Percentiles rank a stretch among this genome's conserved stretches.
Evolutionary conservation across 345 rosid genomes (phyloP).

Genomic region (Arabis alpina): DNA sequence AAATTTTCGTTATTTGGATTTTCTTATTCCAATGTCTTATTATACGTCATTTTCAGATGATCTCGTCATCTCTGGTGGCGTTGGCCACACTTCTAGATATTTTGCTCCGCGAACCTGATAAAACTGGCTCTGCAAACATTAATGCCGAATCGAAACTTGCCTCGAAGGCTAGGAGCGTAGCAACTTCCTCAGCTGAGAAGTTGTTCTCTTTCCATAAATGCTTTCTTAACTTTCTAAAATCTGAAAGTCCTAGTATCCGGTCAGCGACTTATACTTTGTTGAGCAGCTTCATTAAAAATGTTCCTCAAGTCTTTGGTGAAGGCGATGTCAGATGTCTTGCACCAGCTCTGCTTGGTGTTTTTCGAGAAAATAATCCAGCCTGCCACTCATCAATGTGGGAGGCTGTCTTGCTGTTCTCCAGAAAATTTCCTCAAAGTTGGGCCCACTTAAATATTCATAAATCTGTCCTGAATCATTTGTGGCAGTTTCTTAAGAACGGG

Average conservation of each 20-base stretch:
- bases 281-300: slow-evolving; percentile 69
- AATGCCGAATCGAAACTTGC: slow-evolving; percentile 65
- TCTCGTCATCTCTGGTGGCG: slow-evolving; percentile 80
- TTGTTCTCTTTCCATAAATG: slow-evolving; percentile 69
- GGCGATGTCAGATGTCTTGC: slow-evolving; percentile 66
- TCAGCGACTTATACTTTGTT: slow-evolving; percentile 78
- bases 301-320: slow-evolving; percentile 72
- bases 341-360: slow-evolving; percentile 75
- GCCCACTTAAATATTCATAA: slow-evolving; percentile 64
- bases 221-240: slow-evolving; percentile 77
- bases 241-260: slow-evolving; percentile 69
- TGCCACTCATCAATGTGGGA: slow-evolving; percentile 98
- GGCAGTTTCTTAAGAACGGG: slow-evolving; percentile 84
- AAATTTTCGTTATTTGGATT: slow-evolving; percentile 29
- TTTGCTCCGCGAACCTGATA: slow-evolving; percentile 57
- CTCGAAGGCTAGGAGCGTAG: slow-evolving; percentile 73
- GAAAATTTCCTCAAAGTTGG: slow-evolving; percentile 86
- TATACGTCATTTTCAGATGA: slow-evolving; percentile 62
- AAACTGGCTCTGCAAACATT: slow-evolving; percentile 61
- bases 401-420: slow-evolving; percentile 69
- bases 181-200: slow-evolving; percentile 77
- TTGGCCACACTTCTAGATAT: slow-evolving; percentile 88
- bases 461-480: slow-evolving; percentile 59
- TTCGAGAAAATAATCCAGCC: slow-evolving; percentile 81
- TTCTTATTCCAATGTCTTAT: slow-evolving; percentile 20